These are phyloP conservation scores for Phytophthora pini DNA, from an alignment of 352 stramenopile genomes.

Conservation along the genomic window DNA sequence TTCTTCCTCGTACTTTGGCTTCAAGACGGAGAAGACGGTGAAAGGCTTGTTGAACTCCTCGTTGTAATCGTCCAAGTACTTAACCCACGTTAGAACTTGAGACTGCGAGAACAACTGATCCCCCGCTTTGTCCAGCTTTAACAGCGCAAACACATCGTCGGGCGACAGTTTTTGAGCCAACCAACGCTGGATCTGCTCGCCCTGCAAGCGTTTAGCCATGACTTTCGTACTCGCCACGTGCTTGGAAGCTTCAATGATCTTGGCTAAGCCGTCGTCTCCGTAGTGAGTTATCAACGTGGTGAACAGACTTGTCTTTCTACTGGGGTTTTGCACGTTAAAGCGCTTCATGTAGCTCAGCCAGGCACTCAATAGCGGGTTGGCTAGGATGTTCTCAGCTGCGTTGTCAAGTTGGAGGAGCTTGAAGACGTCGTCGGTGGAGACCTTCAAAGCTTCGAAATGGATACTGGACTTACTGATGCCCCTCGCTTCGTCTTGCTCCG, in stretches of 20 bases:
- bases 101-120: constrained; percentile 6
- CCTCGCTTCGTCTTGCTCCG: constrained; percentile 10
- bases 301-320: constrained; percentile 9
- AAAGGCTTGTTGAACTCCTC: not conserved
- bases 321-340: constrained; percentile 18
- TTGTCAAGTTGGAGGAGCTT: constrained; percentile 11
- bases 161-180: not conserved
- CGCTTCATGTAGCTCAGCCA: constrained; percentile 22
- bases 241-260: constrained; percentile 21
- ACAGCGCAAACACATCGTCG: constrained; percentile 2
- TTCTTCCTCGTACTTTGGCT: constrained; percentile 1
- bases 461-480: not conserved
- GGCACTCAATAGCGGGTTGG: constrained; percentile 1
- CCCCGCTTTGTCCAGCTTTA: constrained; percentile 16
- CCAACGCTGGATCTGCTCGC: constrained; percentile 18
- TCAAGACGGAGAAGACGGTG: constrained; percentile 6
- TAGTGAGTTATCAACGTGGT: constrained; percentile 10
- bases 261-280: constrained; percentile 13
- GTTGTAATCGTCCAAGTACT: constrained; percentile 15
- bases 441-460: not conserved
- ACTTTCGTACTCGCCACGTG: not conserved
- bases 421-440: constrained; percentile 1
- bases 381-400: constrained; percentile 6
- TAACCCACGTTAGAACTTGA: constrained; percentile 11
- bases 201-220: constrained; percentile 13